Percentiles rank a stretch among this genome's conserved stretches.
These are phyloP conservation scores for Myrica gale DNA, from an alignment of 306 rosid genomes.

Conservation along the genomic window DNA sequence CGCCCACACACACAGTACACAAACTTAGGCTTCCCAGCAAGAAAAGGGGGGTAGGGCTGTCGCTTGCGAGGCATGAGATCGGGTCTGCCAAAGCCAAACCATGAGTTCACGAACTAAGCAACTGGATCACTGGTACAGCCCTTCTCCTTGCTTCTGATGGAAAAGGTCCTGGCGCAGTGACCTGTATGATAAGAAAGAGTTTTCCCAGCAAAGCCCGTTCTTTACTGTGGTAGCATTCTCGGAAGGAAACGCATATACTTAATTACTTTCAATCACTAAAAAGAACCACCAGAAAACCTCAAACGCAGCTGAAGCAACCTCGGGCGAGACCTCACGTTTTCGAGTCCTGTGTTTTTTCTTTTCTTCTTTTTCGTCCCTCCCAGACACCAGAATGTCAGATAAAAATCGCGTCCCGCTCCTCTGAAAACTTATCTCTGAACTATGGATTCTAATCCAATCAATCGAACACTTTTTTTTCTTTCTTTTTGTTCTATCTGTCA, in stretches of 20 bases:
- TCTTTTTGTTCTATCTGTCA: neutral
- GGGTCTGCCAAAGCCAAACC: neutral
- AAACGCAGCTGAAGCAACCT: neutral
- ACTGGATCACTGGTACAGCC: neutral
- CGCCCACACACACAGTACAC: neutral
- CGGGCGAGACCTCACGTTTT: neutral
- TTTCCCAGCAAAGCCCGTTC: neutral
- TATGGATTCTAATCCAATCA: neutral
- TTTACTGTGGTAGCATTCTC: neutral
- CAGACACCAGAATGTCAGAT: neutral
- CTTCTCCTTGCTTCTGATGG: neutral
- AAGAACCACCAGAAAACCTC: neutral
- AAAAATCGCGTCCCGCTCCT: neutral
- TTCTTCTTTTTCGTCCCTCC: no score
- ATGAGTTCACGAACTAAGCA: neutral
- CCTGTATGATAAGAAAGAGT: no score
- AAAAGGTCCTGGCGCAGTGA: no score
- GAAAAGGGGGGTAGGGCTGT: neutral
- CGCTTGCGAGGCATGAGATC: neutral
- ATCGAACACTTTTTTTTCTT: neutral
- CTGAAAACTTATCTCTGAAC: neutral
- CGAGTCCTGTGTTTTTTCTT: neutral
- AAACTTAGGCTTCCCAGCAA: no score
- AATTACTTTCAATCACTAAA: no score
- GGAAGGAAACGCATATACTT: no score